Evolutionary conservation across 768 basidiomycete species (phyloP).

Genomic region (Leccinum truebloodii): DNA sequence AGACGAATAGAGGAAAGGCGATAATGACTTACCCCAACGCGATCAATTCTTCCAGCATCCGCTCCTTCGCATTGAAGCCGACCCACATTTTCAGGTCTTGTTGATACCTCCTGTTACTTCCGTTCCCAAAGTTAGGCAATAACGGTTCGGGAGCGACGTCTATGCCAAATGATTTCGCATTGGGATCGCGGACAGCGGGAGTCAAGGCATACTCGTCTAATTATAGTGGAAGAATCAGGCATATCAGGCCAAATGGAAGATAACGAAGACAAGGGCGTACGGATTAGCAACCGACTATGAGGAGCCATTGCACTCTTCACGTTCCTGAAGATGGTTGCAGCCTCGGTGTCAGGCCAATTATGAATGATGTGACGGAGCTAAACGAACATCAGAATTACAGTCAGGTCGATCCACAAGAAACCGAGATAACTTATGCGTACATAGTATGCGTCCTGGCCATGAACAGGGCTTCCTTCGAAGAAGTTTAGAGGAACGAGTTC

Average conservation of each 20-base stretch:
- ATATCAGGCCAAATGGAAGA: neutral
- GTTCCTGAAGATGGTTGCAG: conserved; percentile 32
- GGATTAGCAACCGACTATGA: conserved; percentile 34
- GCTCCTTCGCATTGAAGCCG: conserved; percentile 42
- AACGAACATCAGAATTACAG: neutral
- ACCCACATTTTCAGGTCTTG: conserved; percentile 50
- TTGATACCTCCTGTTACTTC: conserved; percentile 40
- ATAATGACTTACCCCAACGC: conserved; percentile 28
- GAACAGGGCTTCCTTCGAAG: neutral
- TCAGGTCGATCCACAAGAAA: neutral
- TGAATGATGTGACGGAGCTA: conserved; percentile 34
- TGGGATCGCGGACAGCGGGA: conserved; percentile 11
- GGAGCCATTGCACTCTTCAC: conserved; percentile 31
- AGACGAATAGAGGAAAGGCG: neutral
- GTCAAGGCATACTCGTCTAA: conserved; percentile 26
- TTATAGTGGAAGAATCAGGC: neutral
- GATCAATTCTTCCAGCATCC: conserved; percentile 42
- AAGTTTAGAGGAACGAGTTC: neutral
- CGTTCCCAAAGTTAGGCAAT: conserved; percentile 49
- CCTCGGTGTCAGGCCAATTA: conserved; percentile 39
- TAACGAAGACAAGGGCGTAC: conserved; percentile 19
- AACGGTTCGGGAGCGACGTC: conserved; percentile 44
- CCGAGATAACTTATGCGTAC: neutral
- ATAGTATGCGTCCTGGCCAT: neutral
- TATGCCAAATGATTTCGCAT: conserved; percentile 12